Conservation (phyloP, 2,329 filamentous ascomycete species). For the Venturiaceae sp. region DNA sequence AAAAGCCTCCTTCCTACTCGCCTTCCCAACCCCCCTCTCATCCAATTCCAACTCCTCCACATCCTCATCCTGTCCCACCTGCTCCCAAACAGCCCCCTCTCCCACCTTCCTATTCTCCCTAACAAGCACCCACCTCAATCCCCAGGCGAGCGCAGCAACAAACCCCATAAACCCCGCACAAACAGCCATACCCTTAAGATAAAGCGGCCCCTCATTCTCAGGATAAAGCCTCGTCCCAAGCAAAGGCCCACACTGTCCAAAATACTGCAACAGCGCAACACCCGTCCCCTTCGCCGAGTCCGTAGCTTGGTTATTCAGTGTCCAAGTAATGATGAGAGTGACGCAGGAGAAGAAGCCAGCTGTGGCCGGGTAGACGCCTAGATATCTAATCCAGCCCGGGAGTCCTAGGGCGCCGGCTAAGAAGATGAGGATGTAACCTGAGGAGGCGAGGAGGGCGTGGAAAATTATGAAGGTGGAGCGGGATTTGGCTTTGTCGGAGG, state of each 20-base stretch:
- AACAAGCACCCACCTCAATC: slow-evolving; percentile 30
- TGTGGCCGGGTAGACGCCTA: slow-evolving; percentile 68
- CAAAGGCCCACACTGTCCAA: slow-evolving; percentile 70
- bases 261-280: slow-evolving; percentile 69
- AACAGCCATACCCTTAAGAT: slow-evolving; percentile 38
- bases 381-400: slow-evolving; percentile 50
- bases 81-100: background rate
- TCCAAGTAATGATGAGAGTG: slow-evolving; percentile 80
- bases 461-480: slow-evolving; percentile 59
- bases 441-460: slow-evolving; percentile 57
- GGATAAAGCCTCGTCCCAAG: slow-evolving; percentile 47
- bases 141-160: slow-evolving; percentile 32
- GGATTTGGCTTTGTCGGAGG: slow-evolving; percentile 57
- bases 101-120: slow-evolving; percentile 18
- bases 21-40: background rate
- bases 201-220: slow-evolving; percentile 37
- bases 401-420: slow-evolving; percentile 43
- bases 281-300: slow-evolving; percentile 62
- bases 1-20: slow-evolving; percentile 11
- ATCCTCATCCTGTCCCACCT: background rate
- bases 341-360: slow-evolving; percentile 80
- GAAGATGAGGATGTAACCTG: slow-evolving; percentile 52
- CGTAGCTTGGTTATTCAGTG: slow-evolving; percentile 70
- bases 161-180: slow-evolving; percentile 41
- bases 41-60: slow-evolving; percentile 4